A percentile compares a stretch with the other conserved stretches of the same genome.
Evolutionary conservation across 306 rosid species (phyloP).

Genomic region (Cucurbita ficifolia): DNA sequence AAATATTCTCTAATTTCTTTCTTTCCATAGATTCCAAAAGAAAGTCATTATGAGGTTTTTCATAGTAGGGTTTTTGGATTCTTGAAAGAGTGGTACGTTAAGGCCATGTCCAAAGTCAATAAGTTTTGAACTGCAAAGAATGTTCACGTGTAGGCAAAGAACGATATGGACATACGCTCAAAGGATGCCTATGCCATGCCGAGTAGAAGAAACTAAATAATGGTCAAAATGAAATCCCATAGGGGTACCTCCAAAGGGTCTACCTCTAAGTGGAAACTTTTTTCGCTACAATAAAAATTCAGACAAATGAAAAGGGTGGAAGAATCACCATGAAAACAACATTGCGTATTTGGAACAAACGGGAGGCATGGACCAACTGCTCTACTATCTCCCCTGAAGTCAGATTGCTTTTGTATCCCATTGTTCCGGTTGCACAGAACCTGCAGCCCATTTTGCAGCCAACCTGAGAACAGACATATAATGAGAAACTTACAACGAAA

Average conservation of each 20-base stretch:
- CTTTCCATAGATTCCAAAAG: too few species aligned
- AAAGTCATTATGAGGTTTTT: too few species aligned
- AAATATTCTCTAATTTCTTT: too few species aligned
- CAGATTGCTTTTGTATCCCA: conserved; percentile 78
- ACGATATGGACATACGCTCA: background rate
- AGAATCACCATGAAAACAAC: conserved; percentile 76
- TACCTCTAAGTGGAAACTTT: background rate
- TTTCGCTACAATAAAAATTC: background rate
- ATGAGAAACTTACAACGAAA: background rate
- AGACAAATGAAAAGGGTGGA: background rate
- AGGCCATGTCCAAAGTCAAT: too few species aligned
- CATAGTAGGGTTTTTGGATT: too few species aligned
- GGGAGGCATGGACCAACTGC: conserved; percentile 80
- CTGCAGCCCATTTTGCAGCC: conserved; percentile 99
- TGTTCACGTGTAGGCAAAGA: background rate
- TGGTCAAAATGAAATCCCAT: background rate
- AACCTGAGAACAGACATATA: conserved; percentile 24
- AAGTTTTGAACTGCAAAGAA: background rate
- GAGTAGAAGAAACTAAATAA: background rate
- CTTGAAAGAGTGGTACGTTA: too few species aligned
- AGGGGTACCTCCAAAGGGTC: background rate
- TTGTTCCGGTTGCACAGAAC: conserved; percentile 95
- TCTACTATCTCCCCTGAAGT: conserved; percentile 75
- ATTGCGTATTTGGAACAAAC: conserved; percentile 59
- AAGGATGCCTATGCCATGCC: background rate